Evolutionary conservation across 169 alveolate genomes (phyloP).

Genomic region (Babesia sp.): DNA sequence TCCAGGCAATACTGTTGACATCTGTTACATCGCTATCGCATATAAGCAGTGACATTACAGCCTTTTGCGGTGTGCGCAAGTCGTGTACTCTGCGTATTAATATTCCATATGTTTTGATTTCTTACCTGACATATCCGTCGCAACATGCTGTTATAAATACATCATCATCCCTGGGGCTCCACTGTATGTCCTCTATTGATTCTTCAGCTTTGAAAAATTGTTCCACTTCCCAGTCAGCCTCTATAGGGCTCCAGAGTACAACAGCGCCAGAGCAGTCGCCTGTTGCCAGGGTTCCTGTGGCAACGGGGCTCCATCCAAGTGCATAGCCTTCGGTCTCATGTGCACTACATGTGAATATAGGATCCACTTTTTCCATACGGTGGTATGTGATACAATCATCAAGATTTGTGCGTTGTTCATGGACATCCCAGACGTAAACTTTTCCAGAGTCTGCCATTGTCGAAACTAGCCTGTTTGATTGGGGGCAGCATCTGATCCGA

Average conservation of each 20-base stretch:
- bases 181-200: slow-evolving; percentile 72
- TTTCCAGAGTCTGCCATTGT: slow-evolving; percentile 65
- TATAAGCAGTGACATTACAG: slow-evolving; percentile 38
- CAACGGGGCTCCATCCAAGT: slow-evolving; percentile 71
- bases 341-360: slow-evolving; percentile 45
- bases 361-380: slow-evolving; percentile 39
- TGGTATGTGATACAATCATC: slow-evolving; percentile 1
- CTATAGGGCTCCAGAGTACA: slow-evolving; percentile 69
- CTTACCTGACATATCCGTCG: slow-evolving; percentile 67
- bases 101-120: not conserved
- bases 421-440: slow-evolving; percentile 64
- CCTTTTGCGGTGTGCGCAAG: slow-evolving; percentile 45
- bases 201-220: slow-evolving; percentile 1
- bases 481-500: slow-evolving; percentile 66
- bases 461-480: slow-evolving; percentile 56
- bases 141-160: slow-evolving; percentile 70
- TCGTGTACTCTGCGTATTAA: slow-evolving; percentile 27
- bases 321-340: slow-evolving; percentile 78
- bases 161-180: slow-evolving; percentile 67
- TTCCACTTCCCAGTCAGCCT: slow-evolving; percentile 48
- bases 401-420: slow-evolving; percentile 2
- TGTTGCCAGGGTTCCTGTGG: slow-evolving; percentile 70
- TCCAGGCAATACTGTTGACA: slow-evolving; percentile 61
- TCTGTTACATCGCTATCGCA: slow-evolving; percentile 36
- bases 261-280: slow-evolving; percentile 74